phyloP scores from a whole-genome alignment of 805 yeast species.

The Hanseniaspora guilliermondii region DNA sequence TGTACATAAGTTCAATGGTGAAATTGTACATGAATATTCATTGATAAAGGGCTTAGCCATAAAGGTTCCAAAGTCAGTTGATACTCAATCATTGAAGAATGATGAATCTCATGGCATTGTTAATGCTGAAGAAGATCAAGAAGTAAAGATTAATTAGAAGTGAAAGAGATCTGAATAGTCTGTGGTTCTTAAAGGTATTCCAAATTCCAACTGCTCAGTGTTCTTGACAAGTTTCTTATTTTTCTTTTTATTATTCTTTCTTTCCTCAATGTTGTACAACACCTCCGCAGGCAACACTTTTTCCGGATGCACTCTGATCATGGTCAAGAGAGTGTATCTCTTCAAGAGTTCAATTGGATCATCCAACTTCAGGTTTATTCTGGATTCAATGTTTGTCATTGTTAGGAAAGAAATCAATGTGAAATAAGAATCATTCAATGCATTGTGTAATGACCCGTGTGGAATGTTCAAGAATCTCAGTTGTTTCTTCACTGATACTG shows the following conservation, averaged over 20 bases:
- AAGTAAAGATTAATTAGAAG: slow-evolving; percentile 34
- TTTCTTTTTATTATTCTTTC: slow-evolving; percentile 11
- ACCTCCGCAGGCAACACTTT: slow-evolving; percentile 23
- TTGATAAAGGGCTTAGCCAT: slow-evolving; percentile 56
- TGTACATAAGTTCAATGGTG: slow-evolving; percentile 44
- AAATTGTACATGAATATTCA: slow-evolving; percentile 45
- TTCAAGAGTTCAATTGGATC: slow-evolving; percentile 18
- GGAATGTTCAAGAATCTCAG: slow-evolving; percentile 40
- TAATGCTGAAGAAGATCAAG: slow-evolving; percentile 54
- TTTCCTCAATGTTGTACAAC: slow-evolving; percentile 13
- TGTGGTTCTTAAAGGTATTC: not conserved
- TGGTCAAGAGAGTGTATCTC: slow-evolving; percentile 18
- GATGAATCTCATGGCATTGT: slow-evolving; percentile 39
- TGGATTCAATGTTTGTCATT: slow-evolving; percentile 34
- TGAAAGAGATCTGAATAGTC: not conserved
- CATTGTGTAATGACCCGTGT: slow-evolving; percentile 52
- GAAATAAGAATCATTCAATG: slow-evolving; percentile 58
- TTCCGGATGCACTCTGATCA: slow-evolving; percentile 20
- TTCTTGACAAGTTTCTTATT: slow-evolving; percentile 3
- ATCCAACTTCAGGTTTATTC: slow-evolving; percentile 22
- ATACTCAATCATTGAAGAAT: slow-evolving; percentile 34
- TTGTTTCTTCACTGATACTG: slow-evolving; percentile 9
- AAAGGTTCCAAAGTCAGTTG: slow-evolving; percentile 41
- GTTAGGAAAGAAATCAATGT: slow-evolving; percentile 42
- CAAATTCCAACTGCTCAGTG: slow-evolving; percentile 10